A percentile compares a stretch with the other conserved stretches of the same genome.
phyloP scores from a whole-genome alignment of 2,329 filamentous ascomycete species.

The Monilinia aucupariae region DNA sequence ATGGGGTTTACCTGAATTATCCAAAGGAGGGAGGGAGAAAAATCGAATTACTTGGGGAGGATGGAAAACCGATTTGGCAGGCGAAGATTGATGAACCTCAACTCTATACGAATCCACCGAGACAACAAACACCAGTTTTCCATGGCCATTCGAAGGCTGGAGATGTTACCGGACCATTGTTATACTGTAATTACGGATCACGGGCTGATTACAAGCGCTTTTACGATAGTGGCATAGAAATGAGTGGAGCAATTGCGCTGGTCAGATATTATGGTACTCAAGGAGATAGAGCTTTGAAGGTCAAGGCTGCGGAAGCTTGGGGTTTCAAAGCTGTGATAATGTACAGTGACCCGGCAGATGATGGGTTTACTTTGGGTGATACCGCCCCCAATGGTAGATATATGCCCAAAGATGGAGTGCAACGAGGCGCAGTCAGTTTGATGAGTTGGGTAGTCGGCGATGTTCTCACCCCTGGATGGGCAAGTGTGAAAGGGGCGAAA shows the following conservation, averaged over 20 bases:
- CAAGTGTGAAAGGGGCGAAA: conserved; percentile 60
- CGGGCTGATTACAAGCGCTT: conserved; percentile 74
- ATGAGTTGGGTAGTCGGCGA: conserved; percentile 83
- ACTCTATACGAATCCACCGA: conserved; percentile 55
- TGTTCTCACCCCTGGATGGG: conserved; percentile 83
- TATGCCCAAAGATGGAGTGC: conserved; percentile 76
- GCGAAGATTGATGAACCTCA: conserved; percentile 78
- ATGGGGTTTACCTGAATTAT: conserved; percentile 89
- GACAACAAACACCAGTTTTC: conserved; percentile 70
- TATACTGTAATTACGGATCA: conserved; percentile 91
- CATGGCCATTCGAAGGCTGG: conserved; percentile 86
- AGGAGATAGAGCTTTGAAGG: conserved; percentile 68
- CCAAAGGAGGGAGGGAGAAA: conserved; percentile 70
- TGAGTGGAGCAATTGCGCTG: conserved; percentile 75
- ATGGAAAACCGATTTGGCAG: conserved; percentile 63
- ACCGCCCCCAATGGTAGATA: conserved; percentile 71
- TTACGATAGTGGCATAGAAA: conserved; percentile 63
- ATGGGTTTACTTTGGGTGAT: conserved; percentile 70
- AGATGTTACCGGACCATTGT: conserved; percentile 75
- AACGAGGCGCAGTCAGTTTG: conserved; percentile 74
- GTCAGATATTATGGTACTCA: conserved; percentile 76
- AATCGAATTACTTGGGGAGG: conserved; percentile 71
- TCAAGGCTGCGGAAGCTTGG: conserved; percentile 82
- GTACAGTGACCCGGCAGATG: conserved; percentile 84
- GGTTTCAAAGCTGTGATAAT: conserved; percentile 85